phyloP scores from a whole-genome alignment of 2,329 filamentous ascomycete genomes.

The Talaromyces rugulosus region DNA sequence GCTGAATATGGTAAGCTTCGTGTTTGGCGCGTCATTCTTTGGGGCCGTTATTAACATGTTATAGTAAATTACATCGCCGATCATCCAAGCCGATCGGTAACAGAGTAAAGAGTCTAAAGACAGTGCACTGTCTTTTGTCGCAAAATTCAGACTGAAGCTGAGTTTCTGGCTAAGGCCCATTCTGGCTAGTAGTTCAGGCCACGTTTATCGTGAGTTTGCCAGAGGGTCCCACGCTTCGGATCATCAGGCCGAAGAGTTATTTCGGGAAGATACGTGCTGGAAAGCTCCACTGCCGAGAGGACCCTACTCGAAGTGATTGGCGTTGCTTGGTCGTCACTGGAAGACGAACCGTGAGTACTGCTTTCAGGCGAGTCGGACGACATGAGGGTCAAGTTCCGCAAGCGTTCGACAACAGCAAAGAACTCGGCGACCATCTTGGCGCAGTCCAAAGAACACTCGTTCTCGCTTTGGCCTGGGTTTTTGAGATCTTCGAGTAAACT shows the following conservation, averaged over 20 bases:
- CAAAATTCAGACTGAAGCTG: not conserved
- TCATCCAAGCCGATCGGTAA: not conserved
- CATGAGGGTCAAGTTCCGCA: constrained; percentile 1
- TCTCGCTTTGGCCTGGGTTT: constrained; percentile 1
- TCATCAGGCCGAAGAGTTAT: constrained; percentile 2
- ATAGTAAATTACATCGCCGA: not conserved
- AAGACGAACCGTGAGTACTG: not conserved
- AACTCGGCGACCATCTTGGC: constrained; percentile 7
- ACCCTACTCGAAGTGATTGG: not conserved
- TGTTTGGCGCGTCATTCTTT: not conserved
- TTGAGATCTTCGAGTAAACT: constrained; percentile 6
- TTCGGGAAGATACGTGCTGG: constrained; percentile 2
- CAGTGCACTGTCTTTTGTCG: not conserved
- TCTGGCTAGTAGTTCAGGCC: not conserved
- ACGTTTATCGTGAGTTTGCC: constrained; percentile 2
- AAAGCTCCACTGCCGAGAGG: constrained; percentile 5
- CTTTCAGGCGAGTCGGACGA: not conserved
- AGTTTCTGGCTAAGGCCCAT: not conserved
- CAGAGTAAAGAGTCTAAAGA: not conserved
- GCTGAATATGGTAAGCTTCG: not conserved
- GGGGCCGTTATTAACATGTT: not conserved
- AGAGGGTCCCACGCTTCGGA: not conserved
- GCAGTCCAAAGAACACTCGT: constrained; percentile 4
- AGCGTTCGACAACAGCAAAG: constrained; percentile 1
- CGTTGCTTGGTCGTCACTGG: not conserved